A percentile compares a stretch with the other conserved stretches of the same genome.
These are phyloP conservation scores for Fusarium scirpi DNA, from an alignment of 2,329 filamentous ascomycete species.

Conservation along the genomic window DNA sequence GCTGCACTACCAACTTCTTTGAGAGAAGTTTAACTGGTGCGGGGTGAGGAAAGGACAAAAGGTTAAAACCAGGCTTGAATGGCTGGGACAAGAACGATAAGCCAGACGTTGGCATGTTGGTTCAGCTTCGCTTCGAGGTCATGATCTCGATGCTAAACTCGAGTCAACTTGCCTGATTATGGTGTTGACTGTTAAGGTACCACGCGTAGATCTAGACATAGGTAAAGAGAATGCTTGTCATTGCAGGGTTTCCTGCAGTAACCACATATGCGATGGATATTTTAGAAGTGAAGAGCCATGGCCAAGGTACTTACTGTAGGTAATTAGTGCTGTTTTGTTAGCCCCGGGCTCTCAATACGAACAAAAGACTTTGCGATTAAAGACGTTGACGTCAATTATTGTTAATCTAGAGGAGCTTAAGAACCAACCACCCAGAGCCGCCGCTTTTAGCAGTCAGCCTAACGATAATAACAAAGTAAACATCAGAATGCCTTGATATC, in stretches of 20 bases:
- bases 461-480: background rate
- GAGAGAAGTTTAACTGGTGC: conserved; percentile 35
- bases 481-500: background rate
- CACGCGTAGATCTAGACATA: conserved; percentile 12
- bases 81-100: conserved; percentile 20
- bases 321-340: background rate
- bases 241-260: background rate
- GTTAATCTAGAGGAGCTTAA: background rate
- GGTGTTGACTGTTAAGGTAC: background rate
- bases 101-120: conserved; percentile 5
- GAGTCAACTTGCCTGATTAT: background rate
- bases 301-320: background rate
- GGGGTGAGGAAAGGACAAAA: conserved; percentile 14
- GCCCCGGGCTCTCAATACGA: background rate
- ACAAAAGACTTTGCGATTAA: background rate
- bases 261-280: background rate
- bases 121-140: background rate
- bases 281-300: background rate
- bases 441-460: background rate
- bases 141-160: conserved; percentile 14
- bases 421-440: background rate
- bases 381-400: conserved; percentile 20
- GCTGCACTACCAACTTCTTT: conserved; percentile 38
- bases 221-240: conserved; percentile 8
- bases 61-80: background rate